A percentile compares a stretch with the other conserved stretches of the same genome.
These are phyloP conservation scores for Microcyclospora pomicola DNA, from an alignment of 2,329 filamentous ascomycete genomes.

Conservation along the genomic window DNA sequence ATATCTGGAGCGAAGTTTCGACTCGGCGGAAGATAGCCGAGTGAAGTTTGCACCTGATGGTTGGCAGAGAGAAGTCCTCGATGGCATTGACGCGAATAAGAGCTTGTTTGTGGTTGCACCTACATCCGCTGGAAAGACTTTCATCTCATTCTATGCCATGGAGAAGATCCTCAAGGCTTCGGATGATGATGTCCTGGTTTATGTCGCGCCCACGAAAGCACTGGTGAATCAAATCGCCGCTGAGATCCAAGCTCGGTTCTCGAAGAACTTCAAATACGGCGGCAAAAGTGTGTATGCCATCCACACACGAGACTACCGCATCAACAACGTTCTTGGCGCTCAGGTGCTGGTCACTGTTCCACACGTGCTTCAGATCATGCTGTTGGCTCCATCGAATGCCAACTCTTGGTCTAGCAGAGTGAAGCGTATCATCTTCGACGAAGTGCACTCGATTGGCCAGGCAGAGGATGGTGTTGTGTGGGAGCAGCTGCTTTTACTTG, in stretches of 20 bases:
- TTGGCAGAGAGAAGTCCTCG: conserved; percentile 62
- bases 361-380: conserved; percentile 66
- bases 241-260: conserved; percentile 61
- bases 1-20: conserved; percentile 61
- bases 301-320: conserved; percentile 59
- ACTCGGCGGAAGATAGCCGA: conserved; percentile 51
- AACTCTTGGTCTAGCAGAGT: conserved; percentile 53
- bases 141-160: conserved; percentile 77
- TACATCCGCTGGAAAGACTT: conserved; percentile 69
- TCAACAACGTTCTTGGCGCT: conserved; percentile 59
- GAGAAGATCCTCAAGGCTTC: conserved; percentile 55
- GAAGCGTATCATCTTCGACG: conserved; percentile 68
- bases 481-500: conserved; percentile 62
- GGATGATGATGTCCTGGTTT: conserved; percentile 59
- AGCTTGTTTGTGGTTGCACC: conserved; percentile 65
- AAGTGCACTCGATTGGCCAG: conserved; percentile 68
- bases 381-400: conserved; percentile 52
- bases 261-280: conserved; percentile 46
- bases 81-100: conserved; percentile 55
- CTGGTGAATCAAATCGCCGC: conserved; percentile 74
- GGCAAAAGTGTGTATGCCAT: conserved; percentile 66
- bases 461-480: conserved; percentile 62
- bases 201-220: conserved; percentile 70
- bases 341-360: conserved; percentile 68
- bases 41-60: conserved; percentile 61